These are phyloP conservation scores for Scheffersomyces cryptocercus DNA, from an alignment of 1,139 yeast genomes.

Conservation along the genomic window DNA sequence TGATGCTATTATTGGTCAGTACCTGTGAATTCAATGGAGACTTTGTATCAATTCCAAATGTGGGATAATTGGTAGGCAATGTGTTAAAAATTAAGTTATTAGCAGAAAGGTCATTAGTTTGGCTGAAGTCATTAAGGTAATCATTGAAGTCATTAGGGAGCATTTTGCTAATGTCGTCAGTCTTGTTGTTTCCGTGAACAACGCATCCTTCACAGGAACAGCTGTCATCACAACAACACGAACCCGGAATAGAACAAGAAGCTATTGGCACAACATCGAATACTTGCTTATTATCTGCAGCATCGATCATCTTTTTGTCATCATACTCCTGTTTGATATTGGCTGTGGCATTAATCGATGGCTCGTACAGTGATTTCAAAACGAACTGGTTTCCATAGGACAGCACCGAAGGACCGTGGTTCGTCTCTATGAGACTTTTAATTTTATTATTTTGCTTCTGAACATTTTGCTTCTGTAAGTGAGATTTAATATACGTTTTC, in stretches of 20 bases:
- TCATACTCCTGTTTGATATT: not conserved
- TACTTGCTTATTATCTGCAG: slow-evolving; percentile 6
- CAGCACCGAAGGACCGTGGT: no score
- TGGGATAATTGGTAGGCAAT: no score
- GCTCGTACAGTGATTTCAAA: not conserved
- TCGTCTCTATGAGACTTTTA: no score
- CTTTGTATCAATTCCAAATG: no score
- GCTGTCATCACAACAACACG: slow-evolving; percentile 49
- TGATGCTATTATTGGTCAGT: not conserved
- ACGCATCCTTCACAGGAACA: slow-evolving; percentile 52
- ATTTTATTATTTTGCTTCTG: not conserved
- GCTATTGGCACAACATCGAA: slow-evolving; percentile 32
- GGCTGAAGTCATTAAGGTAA: slow-evolving; percentile 4
- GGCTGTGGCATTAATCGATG: not conserved
- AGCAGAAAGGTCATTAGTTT: slow-evolving; percentile 2
- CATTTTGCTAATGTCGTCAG: slow-evolving; percentile 10
- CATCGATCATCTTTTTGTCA: not conserved
- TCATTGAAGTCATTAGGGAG: slow-evolving; percentile 8
- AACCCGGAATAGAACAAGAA: slow-evolving; percentile 50
- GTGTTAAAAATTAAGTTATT: not conserved
- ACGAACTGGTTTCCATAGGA: slow-evolving; percentile 7
- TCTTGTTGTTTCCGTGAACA: slow-evolving; percentile 38
- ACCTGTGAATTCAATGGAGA: no score
- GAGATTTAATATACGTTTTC: slow-evolving; percentile 34
- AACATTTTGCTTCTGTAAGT: slow-evolving; percentile 10